Evolutionary conservation across 2,329 filamentous ascomycete species (phyloP), one percentile per base, ranked within the genome.

Genomic region (Thermochaetoides dissita): DNA sequence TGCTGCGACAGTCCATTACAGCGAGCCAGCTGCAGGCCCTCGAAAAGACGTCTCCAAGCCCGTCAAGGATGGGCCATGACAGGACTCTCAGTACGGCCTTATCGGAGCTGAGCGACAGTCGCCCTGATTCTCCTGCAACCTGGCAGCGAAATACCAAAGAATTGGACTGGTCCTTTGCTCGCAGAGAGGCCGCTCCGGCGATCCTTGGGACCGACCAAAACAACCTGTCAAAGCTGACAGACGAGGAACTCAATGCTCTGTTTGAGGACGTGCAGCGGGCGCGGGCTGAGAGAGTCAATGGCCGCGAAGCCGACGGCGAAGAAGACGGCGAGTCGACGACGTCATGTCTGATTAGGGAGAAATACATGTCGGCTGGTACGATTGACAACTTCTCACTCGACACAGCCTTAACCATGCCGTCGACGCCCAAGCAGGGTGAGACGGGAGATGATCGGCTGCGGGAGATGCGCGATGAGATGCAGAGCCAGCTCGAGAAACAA

Each of bases 311-410:
- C 17, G 87, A 89, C 47, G 81, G 81, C 34, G 84, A 89, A 43
- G 89, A 95, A 43, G 91, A 96, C 58, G 77, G 80, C 41, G 91
- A 98, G 51, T 95, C 89, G 0, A 76, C 83, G 38, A 83, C 80
- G 29, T 95, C 89, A 0, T 95, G 88, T 56, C 81, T 86, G 2
- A 70, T 88, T 30, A 74, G 91, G 40, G 91, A 98, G 53, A 96
- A 96, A 57, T 96, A 96, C 61, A 76, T 94, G 66, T 95, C 88
- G 3, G 91, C 83, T 42, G 89, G 89, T 2, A 95, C 89, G 0
- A 72, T 96, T 41, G 91, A 98, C 62, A 95, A 94, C 57, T 91
- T 95, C 55, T 96, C 89, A 2, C 69, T 98, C 10, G 91, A 98
- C 58, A 98, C 91, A 1, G 82, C 81, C 9, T 69, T 98, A 39